Percentiles rank a stretch among this genome's conserved stretches.
These are phyloP conservation scores for Austroboletus eburneus DNA, from an alignment of 768 basidiomycete species.

Conservation along the genomic window DNA sequence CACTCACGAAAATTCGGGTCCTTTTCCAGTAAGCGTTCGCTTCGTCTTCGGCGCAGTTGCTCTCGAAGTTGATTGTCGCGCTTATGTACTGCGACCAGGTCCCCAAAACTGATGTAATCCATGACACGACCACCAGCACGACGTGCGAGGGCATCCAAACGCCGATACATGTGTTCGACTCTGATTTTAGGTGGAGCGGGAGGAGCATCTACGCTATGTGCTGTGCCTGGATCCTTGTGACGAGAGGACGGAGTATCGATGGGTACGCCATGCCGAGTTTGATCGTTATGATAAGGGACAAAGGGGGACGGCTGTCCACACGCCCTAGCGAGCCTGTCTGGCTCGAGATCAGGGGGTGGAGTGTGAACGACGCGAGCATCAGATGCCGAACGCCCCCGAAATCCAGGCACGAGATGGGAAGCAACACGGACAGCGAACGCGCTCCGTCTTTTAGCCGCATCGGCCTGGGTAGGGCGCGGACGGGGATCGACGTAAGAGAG, in stretches of 20 bases:
- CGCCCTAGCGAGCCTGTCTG: constrained; percentile 27
- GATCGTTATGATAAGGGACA: constrained; percentile 9
- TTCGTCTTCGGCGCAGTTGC: constrained; percentile 18
- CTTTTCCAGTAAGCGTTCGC: constrained; percentile 15
- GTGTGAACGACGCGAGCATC: constrained; percentile 18
- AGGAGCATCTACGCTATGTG: constrained; percentile 1
- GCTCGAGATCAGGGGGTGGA: constrained; percentile 26
- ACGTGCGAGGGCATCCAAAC: constrained; percentile 23
- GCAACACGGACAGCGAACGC: constrained; percentile 13
- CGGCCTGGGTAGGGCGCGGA: constrained; percentile 11
- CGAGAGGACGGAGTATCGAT: not conserved
- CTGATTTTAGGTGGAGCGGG: constrained; percentile 17
- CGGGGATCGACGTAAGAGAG: constrained; percentile 12
- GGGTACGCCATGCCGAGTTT: not conserved
- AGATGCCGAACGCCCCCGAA: constrained; percentile 21
- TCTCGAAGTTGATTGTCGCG: constrained; percentile 22
- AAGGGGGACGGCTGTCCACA: constrained; percentile 20
- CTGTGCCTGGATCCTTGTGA: not conserved
- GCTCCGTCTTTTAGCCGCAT: constrained; percentile 7
- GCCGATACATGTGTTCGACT: constrained; percentile 21
- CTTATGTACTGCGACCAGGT: constrained; percentile 15
- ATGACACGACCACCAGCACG: constrained; percentile 20
- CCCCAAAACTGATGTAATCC: constrained; percentile 26
- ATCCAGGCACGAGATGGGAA: constrained; percentile 8
- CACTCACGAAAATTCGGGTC: constrained; percentile 27